These are phyloP conservation scores for Vitis cinerea DNA, from an alignment of 164 flowering plant species.

Conservation along the genomic window DNA sequence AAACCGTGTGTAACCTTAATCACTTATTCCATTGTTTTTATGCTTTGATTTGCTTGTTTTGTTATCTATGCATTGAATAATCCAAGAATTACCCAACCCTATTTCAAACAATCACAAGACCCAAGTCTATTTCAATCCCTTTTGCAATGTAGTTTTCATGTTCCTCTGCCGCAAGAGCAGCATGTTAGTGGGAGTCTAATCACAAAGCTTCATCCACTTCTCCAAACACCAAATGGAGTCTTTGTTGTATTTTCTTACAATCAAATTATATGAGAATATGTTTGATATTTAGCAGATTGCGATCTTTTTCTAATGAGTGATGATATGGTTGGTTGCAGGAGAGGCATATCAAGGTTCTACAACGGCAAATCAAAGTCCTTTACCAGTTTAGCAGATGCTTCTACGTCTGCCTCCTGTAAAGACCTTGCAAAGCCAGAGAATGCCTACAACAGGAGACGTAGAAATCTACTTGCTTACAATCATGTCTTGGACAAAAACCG, in stretches of 20 bases:
- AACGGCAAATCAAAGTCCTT: constrained; percentile 83
- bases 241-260: background rate
- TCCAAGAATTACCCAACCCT: too few species aligned
- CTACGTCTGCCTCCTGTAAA: constrained; percentile 39
- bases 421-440: constrained; percentile 80
- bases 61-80: too few species aligned
- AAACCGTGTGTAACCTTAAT: too few species aligned
- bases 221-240: too few species aligned
- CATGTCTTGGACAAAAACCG: constrained; percentile 42
- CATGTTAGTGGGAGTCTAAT: too few species aligned
- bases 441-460: constrained; percentile 66
- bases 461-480: constrained; percentile 54
- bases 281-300: background rate
- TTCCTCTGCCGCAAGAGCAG: too few species aligned
- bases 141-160: too few species aligned
- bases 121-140: too few species aligned
- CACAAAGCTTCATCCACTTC: too few species aligned
- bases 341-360: constrained; percentile 80
- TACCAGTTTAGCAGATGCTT: constrained; percentile 59
- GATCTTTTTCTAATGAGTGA: background rate
- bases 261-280: background rate
- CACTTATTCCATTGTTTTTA: too few species aligned
- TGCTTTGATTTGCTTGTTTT: too few species aligned
- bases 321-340: constrained; percentile 42
- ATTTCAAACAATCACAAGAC: too few species aligned